Percentiles rank a stretch among this genome's conserved stretches.
These are phyloP conservation scores for Euphorbia schlechtendalii DNA, from an alignment of 441 rosid species.

Conservation along the genomic window DNA sequence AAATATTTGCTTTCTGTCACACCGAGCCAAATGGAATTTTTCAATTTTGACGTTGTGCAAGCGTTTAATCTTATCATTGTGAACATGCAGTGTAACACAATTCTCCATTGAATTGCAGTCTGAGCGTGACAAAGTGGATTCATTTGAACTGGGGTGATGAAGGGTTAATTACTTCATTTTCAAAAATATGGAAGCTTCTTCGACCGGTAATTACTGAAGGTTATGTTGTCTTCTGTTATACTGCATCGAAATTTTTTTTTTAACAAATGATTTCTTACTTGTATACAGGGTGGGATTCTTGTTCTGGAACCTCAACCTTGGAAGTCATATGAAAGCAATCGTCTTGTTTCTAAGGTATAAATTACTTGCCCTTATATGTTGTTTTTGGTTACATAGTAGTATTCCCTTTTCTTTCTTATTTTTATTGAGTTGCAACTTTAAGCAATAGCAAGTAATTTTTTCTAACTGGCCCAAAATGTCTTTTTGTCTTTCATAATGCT, in stretches of 20 bases:
- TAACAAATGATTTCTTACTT: neutral
- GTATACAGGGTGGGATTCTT: conserved; percentile 74
- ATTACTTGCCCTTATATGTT: neutral
- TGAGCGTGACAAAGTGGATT: conserved; percentile 95
- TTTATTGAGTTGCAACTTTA: neutral
- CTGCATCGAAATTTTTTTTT: neutral
- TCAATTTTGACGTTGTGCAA: neutral
- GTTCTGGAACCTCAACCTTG: conserved; percentile 96
- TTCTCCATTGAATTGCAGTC: conserved; percentile 38
- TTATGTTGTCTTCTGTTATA: neutral
- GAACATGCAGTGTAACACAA: neutral
- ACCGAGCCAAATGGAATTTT: neutral
- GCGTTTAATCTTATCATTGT: neutral
- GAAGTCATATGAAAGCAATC: conserved; percentile 83
- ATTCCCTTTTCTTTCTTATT: neutral
- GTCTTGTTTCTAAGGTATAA: conserved; percentile 64
- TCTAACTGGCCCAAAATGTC: too few relatives aligned
- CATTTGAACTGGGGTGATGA: conserved; percentile 97
- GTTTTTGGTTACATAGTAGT: neutral
- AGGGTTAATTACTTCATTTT: conserved; percentile 65
- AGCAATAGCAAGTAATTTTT: too few relatives aligned
- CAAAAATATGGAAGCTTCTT: conserved; percentile 76
- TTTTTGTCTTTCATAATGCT: too few relatives aligned
- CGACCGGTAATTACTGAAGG: conserved; percentile 42
- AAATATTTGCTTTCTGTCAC: neutral